These are phyloP conservation scores for Entomophthora muscae DNA, from an alignment of 371 early-diverging fungal genomes.

Conservation along the genomic window DNA sequence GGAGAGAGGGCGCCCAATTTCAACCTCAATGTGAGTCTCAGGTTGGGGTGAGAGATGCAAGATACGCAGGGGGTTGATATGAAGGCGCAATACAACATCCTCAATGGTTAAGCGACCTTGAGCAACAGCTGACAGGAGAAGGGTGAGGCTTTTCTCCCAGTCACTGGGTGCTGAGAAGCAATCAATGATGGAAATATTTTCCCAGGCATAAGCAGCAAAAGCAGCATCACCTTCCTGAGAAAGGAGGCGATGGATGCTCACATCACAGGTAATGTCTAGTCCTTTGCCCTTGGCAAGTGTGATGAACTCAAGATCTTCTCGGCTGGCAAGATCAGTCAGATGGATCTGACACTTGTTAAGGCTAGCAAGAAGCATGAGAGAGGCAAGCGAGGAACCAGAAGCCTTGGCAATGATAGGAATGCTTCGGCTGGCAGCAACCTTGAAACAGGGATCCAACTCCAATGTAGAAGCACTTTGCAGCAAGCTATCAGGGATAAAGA, in stretches of 20 bases:
- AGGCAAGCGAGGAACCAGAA: conserved; percentile 68
- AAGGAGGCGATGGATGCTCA: conserved; percentile 51
- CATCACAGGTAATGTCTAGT: conserved; percentile 85
- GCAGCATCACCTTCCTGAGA: conserved; percentile 19
- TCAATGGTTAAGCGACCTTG: conserved; percentile 61
- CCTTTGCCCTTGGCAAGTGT: conserved; percentile 72
- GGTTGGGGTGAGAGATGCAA: conserved; percentile 71
- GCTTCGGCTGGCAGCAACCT: not conserved
- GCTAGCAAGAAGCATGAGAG: conserved; percentile 66
- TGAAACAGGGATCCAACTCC: conserved; percentile 43
- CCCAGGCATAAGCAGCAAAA: conserved; percentile 60
- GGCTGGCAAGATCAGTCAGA: conserved; percentile 58
- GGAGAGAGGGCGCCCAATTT: conserved; percentile 32
- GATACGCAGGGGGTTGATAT: conserved; percentile 72
- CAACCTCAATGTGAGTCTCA: conserved; percentile 79
- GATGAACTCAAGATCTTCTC: conserved; percentile 68
- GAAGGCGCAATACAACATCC: conserved; percentile 51
- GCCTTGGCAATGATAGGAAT: conserved; percentile 53
- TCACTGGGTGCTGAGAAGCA: conserved; percentile 41
- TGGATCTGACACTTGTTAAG: conserved; percentile 69
- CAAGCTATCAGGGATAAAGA: conserved; percentile 37
- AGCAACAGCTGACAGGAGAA: conserved; percentile 65
- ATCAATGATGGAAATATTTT: conserved; percentile 58
- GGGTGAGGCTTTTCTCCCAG: conserved; percentile 40
- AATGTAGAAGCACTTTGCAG: conserved; percentile 40